Evolutionary conservation across 139 green algal species (phyloP), one percentile per base, ranked within the genome.

Genomic region (Chlorella vulgaris): DNA sequence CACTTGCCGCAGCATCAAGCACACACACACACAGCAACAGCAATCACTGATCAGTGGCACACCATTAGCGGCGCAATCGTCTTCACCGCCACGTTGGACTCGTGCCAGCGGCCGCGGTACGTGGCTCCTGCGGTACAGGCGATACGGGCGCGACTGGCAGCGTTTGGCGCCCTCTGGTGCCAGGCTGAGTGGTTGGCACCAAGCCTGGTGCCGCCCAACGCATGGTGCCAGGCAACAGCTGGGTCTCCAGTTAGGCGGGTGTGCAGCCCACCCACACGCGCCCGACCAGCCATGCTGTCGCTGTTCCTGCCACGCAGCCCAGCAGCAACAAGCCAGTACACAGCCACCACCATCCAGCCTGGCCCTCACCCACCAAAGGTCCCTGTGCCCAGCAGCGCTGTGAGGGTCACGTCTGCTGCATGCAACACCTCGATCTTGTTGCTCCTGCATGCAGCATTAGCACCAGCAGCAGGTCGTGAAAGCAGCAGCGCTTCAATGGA

Each of bases 61-160:
- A 65, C 18, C 55, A 65, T 15, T 21, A 65, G 55, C 55, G 47
- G 13, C 47, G 47, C 55, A n/a, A n/a, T 21, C 21, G n/a, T n/a
- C 55, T 31, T 21, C 28, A 93, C 88, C 0, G 83, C 88, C 60
- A 93, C 90, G 6, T 90, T 81, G 43, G 55, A 81, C 22, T 66
- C 70, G 78, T 86, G 86, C 90, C 90, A 93, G 55, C 78, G 74
- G n/a, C 84, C 88, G 50, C 88, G 76, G 78, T 90, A 93, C 47
- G 92, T 85, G 38, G 81, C 81, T 31, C 76, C 76, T 74, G 62
- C 53, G 8, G 22, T 58, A 29, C 58, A 58, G 15, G 47, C 47
- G 47, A 15, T 58, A 58, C 47, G 15, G 10, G 10, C 47, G 10
- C 47, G 15, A 15, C 13, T 15, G 47, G 47, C 47, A n/a, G n/a